Percentiles rank a stretch among this genome's conserved stretches.
Evolutionary conservation across 208 protist genomes (phyloP).

Genomic region (Crithidia bombi): DNA sequence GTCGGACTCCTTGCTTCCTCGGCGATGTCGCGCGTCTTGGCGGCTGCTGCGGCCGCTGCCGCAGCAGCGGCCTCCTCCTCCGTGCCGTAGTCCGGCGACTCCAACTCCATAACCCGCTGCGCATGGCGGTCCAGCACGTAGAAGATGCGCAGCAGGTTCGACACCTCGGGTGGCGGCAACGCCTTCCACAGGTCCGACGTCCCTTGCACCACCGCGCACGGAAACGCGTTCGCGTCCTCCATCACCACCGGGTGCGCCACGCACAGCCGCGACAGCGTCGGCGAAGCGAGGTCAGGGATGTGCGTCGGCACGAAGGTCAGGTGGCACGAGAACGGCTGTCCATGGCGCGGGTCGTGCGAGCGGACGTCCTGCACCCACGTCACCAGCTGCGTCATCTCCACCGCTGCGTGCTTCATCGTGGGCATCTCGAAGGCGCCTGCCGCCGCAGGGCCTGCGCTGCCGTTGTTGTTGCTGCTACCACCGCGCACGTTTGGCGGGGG

Average conservation of each 20-base stretch:
- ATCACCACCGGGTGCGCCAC: background rate
- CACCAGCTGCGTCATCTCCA: slow-evolving; percentile 40
- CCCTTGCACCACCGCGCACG: slow-evolving; percentile 41
- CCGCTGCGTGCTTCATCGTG: slow-evolving; percentile 34
- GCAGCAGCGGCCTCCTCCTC: slow-evolving; percentile 4
- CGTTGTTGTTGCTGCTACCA: background rate
- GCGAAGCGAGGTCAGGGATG: slow-evolving; percentile 12
- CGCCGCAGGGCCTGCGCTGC: background rate
- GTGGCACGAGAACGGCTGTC: slow-evolving; percentile 33
- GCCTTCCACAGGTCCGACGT: slow-evolving; percentile 55
- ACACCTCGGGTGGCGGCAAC: slow-evolving; percentile 40
- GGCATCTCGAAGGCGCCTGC: slow-evolving; percentile 42
- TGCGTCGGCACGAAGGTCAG: slow-evolving; percentile 23
- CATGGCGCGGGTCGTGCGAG: slow-evolving; percentile 32
- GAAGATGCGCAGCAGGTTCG: slow-evolving; percentile 59
- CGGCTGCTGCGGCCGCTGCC: slow-evolving; percentile 8
- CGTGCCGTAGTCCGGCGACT: slow-evolving; percentile 34
- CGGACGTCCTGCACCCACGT: slow-evolving; percentile 36
- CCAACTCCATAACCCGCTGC: slow-evolving; percentile 38
- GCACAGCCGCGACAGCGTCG: slow-evolving; percentile 20
- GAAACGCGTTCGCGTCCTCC: slow-evolving; percentile 27
- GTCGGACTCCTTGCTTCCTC: slow-evolving; percentile 6
- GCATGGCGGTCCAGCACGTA: slow-evolving; percentile 61
- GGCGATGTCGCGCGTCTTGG: slow-evolving; percentile 8
- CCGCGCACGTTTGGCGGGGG: background rate